Evolutionary conservation across 2,329 filamentous ascomycete genomes (phyloP), one percentile per base, ranked within the genome.

Genomic region (Botrytis cinerea): DNA sequence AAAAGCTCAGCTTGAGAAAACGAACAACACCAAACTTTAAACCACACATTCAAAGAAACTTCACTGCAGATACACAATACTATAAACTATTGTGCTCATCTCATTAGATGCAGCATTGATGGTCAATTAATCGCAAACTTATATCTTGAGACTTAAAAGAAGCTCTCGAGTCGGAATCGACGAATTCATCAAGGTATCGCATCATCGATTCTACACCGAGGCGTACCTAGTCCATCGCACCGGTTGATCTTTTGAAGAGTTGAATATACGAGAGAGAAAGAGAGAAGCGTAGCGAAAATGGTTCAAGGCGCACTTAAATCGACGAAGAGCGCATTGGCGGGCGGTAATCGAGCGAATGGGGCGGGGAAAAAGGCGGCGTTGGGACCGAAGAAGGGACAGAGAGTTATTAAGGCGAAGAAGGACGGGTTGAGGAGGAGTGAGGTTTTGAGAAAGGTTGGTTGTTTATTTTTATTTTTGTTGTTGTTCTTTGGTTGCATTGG

Each of bases 381-480:
- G 51, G 84, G 85, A 20, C 87, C 86, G 12, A 88, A 88, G 79
- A 87, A 86, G 75, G 91, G 91, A 69, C 83, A 85, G 25, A 85
- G 89, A 66, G 85, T 88, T 69, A 90, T 93, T 78, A 90, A 90
- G 70, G 91, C 91, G 4, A 91, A 91, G 82, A 92, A 91, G 75
- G 82, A 86, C 10, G 83, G 83, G 3, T 82, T 92, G 70, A 85
- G 91, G 57, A 86, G 86, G 80, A 86, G 90, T 79, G 84, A 88
- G 76, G 89, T 89, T 78, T 85, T 92, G 80, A 89, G 87, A 70
- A 92, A 90, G 84, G 87, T 88, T 76, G 40, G 77, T 76, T 38
- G 40, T 35, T 62, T 28, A 28, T 69, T 70, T 38, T 46, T 48
- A 6, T 59, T 32, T 45, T 71, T 71, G 57, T 63, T 20, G 40